phyloP scores from a whole-genome alignment of 2,329 filamentous ascomycete genomes.

The Beauveria rudraprayagi region DNA sequence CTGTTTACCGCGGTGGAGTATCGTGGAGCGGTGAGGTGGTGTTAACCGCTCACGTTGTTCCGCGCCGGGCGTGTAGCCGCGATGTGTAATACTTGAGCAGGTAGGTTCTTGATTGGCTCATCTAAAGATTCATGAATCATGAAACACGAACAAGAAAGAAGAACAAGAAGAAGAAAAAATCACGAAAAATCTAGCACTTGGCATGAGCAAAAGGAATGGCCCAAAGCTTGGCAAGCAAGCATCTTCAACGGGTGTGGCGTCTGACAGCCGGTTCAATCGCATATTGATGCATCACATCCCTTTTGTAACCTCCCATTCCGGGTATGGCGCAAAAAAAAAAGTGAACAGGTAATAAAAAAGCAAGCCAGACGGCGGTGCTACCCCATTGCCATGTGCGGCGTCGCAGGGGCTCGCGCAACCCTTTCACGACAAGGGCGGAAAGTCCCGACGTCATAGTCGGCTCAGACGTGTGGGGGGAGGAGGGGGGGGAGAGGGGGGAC shows the following conservation, averaged over 20 bases:
- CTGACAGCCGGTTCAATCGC: not conserved
- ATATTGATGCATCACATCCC: not conserved
- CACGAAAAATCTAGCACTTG: not conserved
- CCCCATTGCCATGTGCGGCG: not conserved
- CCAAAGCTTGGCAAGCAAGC: not conserved
- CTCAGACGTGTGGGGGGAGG: not conserved
- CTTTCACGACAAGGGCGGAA: not conserved
- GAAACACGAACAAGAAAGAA: not conserved
- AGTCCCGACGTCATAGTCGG: slow-evolving; percentile 4
- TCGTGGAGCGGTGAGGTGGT: not conserved
- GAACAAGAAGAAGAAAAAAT: not conserved
- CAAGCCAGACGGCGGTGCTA: not conserved
- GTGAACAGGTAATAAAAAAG: too few relatives aligned
- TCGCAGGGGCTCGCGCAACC: not conserved
- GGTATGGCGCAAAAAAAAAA: not conserved
- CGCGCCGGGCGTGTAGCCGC: not conserved
- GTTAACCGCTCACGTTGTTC: not conserved
- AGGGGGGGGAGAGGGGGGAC: not conserved
- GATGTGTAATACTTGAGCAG: not conserved
- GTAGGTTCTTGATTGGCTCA: not conserved
- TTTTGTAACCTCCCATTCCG: not conserved
- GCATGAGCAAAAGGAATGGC: not conserved
- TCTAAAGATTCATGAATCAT: not conserved
- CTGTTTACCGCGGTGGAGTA: not conserved
- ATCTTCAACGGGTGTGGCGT: slow-evolving; percentile 8